Percentiles rank a stretch among this genome's conserved stretches.
Conservation (phyloP, 805 yeast species). For the Jamesozyma spencerorum region DNA sequence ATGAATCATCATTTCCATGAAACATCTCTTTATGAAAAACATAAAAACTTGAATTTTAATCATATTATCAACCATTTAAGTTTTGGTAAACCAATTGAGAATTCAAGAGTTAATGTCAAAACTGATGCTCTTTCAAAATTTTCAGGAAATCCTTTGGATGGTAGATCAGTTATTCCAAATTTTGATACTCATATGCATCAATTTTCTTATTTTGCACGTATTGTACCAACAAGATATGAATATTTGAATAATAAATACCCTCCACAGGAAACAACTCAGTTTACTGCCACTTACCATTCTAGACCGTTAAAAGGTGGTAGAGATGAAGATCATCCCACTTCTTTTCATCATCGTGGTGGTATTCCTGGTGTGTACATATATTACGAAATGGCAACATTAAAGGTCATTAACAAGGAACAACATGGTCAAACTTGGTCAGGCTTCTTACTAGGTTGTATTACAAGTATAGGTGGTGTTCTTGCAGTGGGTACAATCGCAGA, state of each 20-base stretch:
- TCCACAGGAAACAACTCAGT: constrained; percentile 72
- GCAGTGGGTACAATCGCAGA: constrained; percentile 88
- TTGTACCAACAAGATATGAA: constrained; percentile 83
- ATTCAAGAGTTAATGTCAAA: background rate
- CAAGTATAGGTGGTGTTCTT: constrained; percentile 87
- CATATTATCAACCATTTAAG: constrained; percentile 74
- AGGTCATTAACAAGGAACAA: constrained; percentile 75
- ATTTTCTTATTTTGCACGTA: constrained; percentile 73
- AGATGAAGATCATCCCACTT: constrained; percentile 85
- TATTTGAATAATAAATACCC: constrained; percentile 36
- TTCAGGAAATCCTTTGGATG: constrained; percentile 60
- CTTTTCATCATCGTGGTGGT: constrained; percentile 76
- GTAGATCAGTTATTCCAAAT: constrained; percentile 28
- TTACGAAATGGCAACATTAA: constrained; percentile 89
- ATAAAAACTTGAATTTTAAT: constrained; percentile 58
- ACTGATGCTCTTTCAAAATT: constrained; percentile 18
- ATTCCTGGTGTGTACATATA: constrained; percentile 80
- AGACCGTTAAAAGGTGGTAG: constrained; percentile 80
- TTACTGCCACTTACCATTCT: constrained; percentile 79
- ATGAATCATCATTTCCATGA: constrained; percentile 69
- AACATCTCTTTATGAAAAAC: constrained; percentile 55
- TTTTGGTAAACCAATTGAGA: constrained; percentile 45
- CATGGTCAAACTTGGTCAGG: constrained; percentile 67
- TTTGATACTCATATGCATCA: constrained; percentile 48
- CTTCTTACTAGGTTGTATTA: constrained; percentile 70